Base-by-base conservation (phyloP, 192 early-diverging fungal genomes). In the Gamsiella multidivaricata region DNA sequence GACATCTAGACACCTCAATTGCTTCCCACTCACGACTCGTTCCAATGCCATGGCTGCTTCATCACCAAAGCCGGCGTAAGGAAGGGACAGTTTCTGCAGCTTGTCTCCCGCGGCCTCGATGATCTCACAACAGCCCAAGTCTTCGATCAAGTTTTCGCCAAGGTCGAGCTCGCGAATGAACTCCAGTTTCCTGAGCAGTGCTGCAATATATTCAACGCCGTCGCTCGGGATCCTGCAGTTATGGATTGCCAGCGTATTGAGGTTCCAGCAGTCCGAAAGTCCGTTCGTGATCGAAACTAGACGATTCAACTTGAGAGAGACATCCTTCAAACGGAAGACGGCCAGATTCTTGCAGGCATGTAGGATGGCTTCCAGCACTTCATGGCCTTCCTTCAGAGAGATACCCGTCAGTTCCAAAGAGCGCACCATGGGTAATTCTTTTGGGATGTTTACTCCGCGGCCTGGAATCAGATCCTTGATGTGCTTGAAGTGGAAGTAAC, bases 401-500 rank as follows among this genome's bases (percentile, higher is more conserved):
- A 69, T 45, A 7, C 42, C 52, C 8, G 65, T 63, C 50, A 78
- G 36, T 45, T 78, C 73, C 43, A 78, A 39, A 8, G 73, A 67
- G 22, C 55, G 73, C 33, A 78, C 58, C 5, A 20, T 3, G 20
- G 60, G 43, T 37, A 78, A 17, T 3, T 33, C 37, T 47, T 78
- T 69, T 26, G 73, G 73, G 14, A 78, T 45, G 3, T 39, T 20
- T 9, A 67, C 9, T 31, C 49, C 51, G 10, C 63, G 58, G n/a
- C 20, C 22, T 3, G 73, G 73, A 37, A 78, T 62, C 42, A 78
- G 22, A 45, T 78, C 65, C 47, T 78, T 78, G 36, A 61, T 69
- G 28, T 61, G 46, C 65, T 63, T 78, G 54, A 78, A 52, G 25
- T 69, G 62, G 32, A 78, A 61, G 31, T 41, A 51, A 42, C 65